Conservation (phyloP, 2,329 filamentous ascomycete genomes). For the Talaromyces sp. region DNA sequence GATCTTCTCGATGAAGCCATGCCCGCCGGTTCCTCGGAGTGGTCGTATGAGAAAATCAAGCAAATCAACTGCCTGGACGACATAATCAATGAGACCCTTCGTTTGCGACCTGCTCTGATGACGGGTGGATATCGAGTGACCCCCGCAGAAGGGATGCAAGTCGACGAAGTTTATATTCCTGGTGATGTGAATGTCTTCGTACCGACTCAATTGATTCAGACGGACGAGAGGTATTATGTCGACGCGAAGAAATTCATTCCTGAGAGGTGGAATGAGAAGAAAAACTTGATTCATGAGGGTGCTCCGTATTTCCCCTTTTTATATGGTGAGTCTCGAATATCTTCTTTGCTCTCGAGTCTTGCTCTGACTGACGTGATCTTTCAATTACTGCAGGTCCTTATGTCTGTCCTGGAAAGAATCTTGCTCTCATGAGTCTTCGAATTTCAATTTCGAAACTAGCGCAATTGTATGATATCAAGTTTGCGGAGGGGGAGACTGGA, state of each 20-base stretch:
- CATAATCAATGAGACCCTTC: background rate
- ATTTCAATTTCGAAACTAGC: slow-evolving; percentile 4
- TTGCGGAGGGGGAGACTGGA: background rate
- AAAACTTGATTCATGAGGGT: background rate
- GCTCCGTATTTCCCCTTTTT: slow-evolving; percentile 1
- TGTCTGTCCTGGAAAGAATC: background rate
- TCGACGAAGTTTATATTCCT: slow-evolving; percentile 1
- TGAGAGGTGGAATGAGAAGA: background rate
- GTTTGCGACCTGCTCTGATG: background rate
- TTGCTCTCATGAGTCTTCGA: slow-evolving; percentile 2
- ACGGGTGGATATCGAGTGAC: background rate
- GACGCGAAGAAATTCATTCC: background rate
- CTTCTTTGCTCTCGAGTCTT: background rate
- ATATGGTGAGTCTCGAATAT: background rate
- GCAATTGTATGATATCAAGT: slow-evolving; percentile 2
- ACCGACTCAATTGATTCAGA: background rate
- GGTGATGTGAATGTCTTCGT: slow-evolving; percentile 1
- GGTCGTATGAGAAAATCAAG: background rate
- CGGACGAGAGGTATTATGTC: background rate
- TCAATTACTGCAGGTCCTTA: slow-evolving; percentile 1
- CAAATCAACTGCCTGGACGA: background rate
- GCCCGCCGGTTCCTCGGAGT: background rate
- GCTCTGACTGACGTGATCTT: background rate
- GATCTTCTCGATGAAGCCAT: slow-evolving; percentile 29
- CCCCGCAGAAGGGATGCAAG: background rate